Evolutionary conservation across 2,329 filamentous ascomycete genomes (phyloP).

Genomic region (Neurospora crassa): DNA sequence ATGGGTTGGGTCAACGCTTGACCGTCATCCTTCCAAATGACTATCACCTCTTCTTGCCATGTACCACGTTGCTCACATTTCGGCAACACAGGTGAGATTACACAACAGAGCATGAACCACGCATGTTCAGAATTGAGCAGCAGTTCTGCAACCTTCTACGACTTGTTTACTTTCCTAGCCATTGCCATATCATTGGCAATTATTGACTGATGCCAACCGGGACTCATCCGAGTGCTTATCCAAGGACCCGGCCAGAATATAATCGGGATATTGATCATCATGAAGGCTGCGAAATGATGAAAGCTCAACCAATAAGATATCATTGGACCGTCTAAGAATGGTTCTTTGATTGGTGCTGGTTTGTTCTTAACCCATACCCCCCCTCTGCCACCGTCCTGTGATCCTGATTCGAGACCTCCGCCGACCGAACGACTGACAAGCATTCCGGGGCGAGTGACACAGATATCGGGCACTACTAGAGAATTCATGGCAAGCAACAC

Average conservation of each 20-base stretch:
- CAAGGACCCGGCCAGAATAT: neutral
- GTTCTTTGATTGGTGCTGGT: neutral
- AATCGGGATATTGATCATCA: neutral
- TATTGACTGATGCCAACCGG: slow-evolving; percentile 9
- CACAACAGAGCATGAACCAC: slow-evolving; percentile 10
- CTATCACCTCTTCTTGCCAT: neutral
- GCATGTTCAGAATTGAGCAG: slow-evolving; percentile 7
- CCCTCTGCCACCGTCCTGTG: neutral
- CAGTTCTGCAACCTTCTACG: neutral
- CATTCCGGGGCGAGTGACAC: neutral
- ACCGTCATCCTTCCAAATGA: neutral
- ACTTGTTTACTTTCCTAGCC: neutral
- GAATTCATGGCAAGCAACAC: neutral
- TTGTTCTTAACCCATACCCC: neutral
- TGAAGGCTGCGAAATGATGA: neutral
- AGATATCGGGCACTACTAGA: neutral
- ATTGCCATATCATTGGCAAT: slow-evolving; percentile 6
- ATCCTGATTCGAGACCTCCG: neutral
- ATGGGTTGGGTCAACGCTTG: neutral
- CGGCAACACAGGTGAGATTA: slow-evolving; percentile 7
- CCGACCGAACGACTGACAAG: neutral
- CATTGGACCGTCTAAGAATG: neutral
- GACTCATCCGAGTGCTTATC: slow-evolving; percentile 13
- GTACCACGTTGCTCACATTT: slow-evolving; percentile 3
- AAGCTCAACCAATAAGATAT: neutral